Base-by-base conservation (phyloP, 2,329 filamentous ascomycete genomes). In the Neofusicoccum parvum region DNA sequence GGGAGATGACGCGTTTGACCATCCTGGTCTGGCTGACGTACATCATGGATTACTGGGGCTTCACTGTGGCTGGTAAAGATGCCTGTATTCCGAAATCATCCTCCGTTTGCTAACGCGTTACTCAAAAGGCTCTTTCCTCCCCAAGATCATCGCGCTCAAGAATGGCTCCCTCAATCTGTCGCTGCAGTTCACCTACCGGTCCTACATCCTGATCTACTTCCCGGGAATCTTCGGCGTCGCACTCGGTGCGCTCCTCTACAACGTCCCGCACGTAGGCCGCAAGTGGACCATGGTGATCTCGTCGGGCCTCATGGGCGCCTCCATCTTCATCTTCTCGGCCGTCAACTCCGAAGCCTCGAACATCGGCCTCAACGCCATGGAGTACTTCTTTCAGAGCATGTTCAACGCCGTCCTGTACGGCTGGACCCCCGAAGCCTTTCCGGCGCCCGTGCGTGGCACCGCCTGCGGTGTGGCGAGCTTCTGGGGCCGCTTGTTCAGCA, bases 401-500 rank as follows among this genome's bases (percentile, higher is more conserved):
- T 83, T 84, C 74, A 84, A 84, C 64, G 80, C 81, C 3, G 80
- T 85, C 2, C 72, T 84, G 14, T 85, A 85, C 69, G 82, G 81
- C 11, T 84, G 80, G 78, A 84, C 82, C 2, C 82, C 83, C 1
- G 83, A 84, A 68, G 79, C 80, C 5, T 85, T 85, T 67, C 81
- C 83, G 0, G 82, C 83, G 3, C 79, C 80, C 0, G 80, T 86
- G 15, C 73, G 83, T 41, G 84, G 83, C 3, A 86, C 82, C 0
- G 77, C 86, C 0, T 84, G 82, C 69, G 86, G 86, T 0, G 67
- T 87, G 12, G 84, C 85, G 1, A 84, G 83, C 66, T 88, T 87
- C 70, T 87, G 84, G 84, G 86, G 86, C 1, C 74, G 86, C 1
- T 63, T 88, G 27, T 86, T 86, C 68, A 83, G 84, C 10, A 87